Conservation (phyloP, 805 yeast genomes). For the Teunomyces barrocoloradensis region DNA sequence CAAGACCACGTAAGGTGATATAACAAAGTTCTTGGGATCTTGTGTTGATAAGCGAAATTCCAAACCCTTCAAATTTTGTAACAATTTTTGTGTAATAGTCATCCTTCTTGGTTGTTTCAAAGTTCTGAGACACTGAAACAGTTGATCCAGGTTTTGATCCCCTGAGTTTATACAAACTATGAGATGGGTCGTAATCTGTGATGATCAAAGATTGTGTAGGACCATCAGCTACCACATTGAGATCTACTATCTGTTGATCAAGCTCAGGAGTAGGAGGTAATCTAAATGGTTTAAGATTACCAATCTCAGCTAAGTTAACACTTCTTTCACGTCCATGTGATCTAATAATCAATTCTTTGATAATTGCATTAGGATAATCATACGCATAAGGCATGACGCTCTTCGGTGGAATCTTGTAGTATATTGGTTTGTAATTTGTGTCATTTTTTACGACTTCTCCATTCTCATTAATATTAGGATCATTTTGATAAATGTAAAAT, state of each 20-base stretch:
- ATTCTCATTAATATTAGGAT: constrained; percentile 69
- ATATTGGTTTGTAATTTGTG: constrained; percentile 68
- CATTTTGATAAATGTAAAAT: constrained; percentile 80
- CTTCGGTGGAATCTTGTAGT: constrained; percentile 77
- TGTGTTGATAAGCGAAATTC: constrained; percentile 77
- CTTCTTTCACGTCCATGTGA: constrained; percentile 72
- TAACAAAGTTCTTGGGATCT: constrained; percentile 77
- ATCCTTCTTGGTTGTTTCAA: constrained; percentile 54
- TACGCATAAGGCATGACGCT: constrained; percentile 98
- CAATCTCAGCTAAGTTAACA: constrained; percentile 89
- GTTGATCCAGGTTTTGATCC: constrained; percentile 23
- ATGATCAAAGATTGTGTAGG: constrained; percentile 87
- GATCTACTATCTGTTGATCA: constrained; percentile 61
- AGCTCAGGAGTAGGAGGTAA: constrained; percentile 48
- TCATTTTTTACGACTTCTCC: constrained; percentile 50
- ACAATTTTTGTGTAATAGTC: constrained; percentile 53
- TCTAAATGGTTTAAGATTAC: constrained; percentile 83
- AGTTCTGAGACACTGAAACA: constrained; percentile 36
- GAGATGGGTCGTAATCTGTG: constrained; percentile 74
- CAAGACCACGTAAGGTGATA: constrained; percentile 77
- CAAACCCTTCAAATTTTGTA: constrained; percentile 78
- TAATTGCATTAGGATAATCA: constrained; percentile 91
- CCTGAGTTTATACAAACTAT: constrained; percentile 67
- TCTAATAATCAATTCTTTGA: constrained; percentile 75
- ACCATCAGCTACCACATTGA: constrained; percentile 95